phyloP scores from a whole-genome alignment of 495 filamentous ascomycete genomes.

The Friedmanniomyces simplex region DNA sequence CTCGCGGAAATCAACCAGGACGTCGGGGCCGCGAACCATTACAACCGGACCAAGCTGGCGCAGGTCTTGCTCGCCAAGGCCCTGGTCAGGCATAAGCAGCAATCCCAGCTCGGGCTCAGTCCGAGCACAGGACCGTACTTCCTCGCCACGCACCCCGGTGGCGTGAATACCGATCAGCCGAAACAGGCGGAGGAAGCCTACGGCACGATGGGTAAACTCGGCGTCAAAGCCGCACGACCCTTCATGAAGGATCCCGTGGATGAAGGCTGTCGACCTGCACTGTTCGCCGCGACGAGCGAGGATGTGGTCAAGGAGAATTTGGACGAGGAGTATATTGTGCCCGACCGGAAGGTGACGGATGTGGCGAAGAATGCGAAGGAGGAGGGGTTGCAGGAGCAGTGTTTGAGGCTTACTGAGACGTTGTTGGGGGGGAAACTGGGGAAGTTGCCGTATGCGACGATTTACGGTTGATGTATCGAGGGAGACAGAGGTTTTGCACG shows the following conservation, averaged over 20 bases:
- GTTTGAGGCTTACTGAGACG: slow-evolving; percentile 35
- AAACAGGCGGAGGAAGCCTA: slow-evolving; percentile 46
- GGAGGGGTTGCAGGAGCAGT: slow-evolving; percentile 29
- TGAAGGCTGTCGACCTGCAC: slow-evolving; percentile 37
- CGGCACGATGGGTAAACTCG: slow-evolving; percentile 35
- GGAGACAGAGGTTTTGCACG: too few relatives aligned
- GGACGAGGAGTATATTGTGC: slow-evolving; percentile 44
- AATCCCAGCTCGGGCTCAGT: slow-evolving; percentile 31
- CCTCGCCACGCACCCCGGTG: slow-evolving; percentile 43
- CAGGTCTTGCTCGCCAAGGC: slow-evolving; percentile 40
- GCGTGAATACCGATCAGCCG: slow-evolving; percentile 40
- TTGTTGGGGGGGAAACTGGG: slow-evolving; percentile 34
- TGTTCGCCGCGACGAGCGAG: slow-evolving; percentile 41
- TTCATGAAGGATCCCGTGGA: slow-evolving; percentile 44
- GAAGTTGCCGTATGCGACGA: slow-evolving; percentile 3
- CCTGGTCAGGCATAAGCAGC: slow-evolving; percentile 26
- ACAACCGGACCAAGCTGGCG: slow-evolving; percentile 47
- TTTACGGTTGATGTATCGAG: background rate
- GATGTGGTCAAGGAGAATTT: slow-evolving; percentile 38
- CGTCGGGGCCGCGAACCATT: slow-evolving; percentile 42
- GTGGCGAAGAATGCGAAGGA: slow-evolving; percentile 34
- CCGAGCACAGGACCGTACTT: slow-evolving; percentile 30
- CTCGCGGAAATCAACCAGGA: slow-evolving; percentile 46
- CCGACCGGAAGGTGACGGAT: slow-evolving; percentile 39
- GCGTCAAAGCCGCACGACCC: slow-evolving; percentile 31